A percentile compares a stretch with the other conserved stretches of the same genome.
Conservation (phyloP, 2,329 filamentous ascomycete species). For the Colletotrichum shisoi region DNA sequence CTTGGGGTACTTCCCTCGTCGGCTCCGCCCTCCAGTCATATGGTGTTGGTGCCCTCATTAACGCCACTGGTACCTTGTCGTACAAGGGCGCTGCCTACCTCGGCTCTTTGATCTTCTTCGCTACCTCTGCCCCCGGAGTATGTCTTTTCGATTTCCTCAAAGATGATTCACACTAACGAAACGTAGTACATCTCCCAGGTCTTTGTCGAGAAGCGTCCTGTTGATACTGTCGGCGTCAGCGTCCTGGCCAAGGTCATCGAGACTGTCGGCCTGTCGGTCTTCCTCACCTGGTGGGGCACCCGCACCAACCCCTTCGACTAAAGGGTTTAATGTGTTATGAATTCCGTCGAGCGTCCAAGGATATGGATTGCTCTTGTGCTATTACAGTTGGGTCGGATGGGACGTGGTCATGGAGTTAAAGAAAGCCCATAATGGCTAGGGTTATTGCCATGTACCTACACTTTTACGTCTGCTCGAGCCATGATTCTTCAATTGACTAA, state of each 20-base stretch:
- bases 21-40: slow-evolving; percentile 91
- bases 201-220: slow-evolving; percentile 87
- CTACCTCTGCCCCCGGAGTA: slow-evolving; percentile 86
- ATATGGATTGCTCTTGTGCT: slow-evolving; percentile 28
- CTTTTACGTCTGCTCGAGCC: slow-evolving; percentile 22
- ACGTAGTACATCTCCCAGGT: slow-evolving; percentile 82
- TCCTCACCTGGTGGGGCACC: slow-evolving; percentile 98
- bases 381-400: slow-evolving; percentile 31
- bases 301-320: slow-evolving; percentile 91
- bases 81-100: slow-evolving; percentile 98
- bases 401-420: slow-evolving; percentile 37
- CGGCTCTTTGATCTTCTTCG: slow-evolving; percentile 88
- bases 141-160: background rate
- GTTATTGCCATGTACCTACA: slow-evolving; percentile 33
- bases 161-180: background rate
- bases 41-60: slow-evolving; percentile 88
- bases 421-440: slow-evolving; percentile 23
- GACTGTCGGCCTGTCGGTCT: slow-evolving; percentile 88
- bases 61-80: slow-evolving; percentile 90
- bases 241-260: slow-evolving; percentile 86
- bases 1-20: slow-evolving; percentile 88
- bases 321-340: slow-evolving; percentile 44
- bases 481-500: slow-evolving; percentile 23
- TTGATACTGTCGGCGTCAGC: slow-evolving; percentile 88
- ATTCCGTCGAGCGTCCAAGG: slow-evolving; percentile 1